phyloP scores from a whole-genome alignment of 371 early-diverging fungal genomes.

The Mucor velutinosus region DNA sequence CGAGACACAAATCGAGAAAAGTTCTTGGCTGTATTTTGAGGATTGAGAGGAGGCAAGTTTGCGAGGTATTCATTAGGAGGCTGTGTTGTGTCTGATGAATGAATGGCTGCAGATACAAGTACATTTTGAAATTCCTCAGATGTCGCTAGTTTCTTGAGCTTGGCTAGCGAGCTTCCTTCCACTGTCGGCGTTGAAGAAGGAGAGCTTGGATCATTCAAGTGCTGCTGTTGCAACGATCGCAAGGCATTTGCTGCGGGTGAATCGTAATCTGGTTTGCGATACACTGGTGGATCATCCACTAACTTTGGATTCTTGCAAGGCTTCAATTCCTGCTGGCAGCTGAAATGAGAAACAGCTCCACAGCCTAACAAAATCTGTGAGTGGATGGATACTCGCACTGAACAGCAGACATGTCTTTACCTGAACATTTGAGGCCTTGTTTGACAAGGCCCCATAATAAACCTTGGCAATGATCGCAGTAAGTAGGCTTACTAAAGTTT shows the following conservation, averaged over 20 bases:
- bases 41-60: constrained; percentile 39
- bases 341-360: constrained; percentile 13
- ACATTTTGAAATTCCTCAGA: constrained; percentile 35
- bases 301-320: constrained; percentile 3
- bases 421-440: constrained; percentile 24
- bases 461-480: constrained; percentile 28
- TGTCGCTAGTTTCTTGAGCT: constrained; percentile 11
- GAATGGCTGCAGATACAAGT: constrained; percentile 44
- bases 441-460: constrained; percentile 30
- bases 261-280: constrained; percentile 4
- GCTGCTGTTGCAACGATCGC: constrained; percentile 24
- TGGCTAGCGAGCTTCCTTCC: neutral
- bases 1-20: constrained; percentile 49
- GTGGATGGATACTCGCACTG: too few relatives aligned
- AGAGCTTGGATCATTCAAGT: neutral
- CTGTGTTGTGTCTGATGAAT: constrained; percentile 30
- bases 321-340: constrained; percentile 10
- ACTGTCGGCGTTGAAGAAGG: neutral
- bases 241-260: constrained; percentile 33
- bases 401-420: neutral
- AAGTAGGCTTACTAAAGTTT: constrained; percentile 21
- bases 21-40: constrained; percentile 48
- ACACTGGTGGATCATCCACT: constrained; percentile 1
- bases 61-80: constrained; percentile 39
- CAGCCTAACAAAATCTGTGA: constrained; percentile 10